These are phyloP conservation scores for Nicotiana attenuata DNA, from an alignment of 257 asterid species.

Conservation along the genomic window DNA sequence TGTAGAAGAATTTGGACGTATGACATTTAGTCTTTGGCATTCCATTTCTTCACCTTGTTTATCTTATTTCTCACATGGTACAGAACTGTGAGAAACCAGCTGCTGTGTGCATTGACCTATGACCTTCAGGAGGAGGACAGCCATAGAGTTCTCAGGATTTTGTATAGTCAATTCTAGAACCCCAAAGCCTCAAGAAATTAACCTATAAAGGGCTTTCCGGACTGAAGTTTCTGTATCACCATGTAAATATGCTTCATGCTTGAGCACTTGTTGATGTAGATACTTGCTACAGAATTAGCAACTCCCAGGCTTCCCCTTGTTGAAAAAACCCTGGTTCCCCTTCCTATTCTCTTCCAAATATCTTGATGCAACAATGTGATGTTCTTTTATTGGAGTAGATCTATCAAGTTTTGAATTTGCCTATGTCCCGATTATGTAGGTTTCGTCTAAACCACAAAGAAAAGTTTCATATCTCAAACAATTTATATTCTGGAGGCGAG, in stretches of 20 bases:
- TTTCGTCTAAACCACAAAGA: background rate
- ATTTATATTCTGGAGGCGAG: background rate
- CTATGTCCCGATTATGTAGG: background rate
- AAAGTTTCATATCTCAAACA: background rate
- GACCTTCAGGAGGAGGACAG: background rate
- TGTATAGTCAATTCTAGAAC: background rate
- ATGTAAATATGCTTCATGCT: slow-evolving; percentile 71
- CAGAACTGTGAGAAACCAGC: background rate
- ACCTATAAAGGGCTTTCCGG: slow-evolving; percentile 84
- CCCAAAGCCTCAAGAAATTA: slow-evolving; percentile 9
- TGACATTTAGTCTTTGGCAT: background rate
- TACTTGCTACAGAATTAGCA: slow-evolving; percentile 92
- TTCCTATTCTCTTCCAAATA: background rate
- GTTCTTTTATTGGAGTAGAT: background rate
- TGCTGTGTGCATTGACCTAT: background rate
- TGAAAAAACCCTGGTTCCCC: background rate
- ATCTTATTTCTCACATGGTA: background rate
- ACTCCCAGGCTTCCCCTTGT: slow-evolving; percentile 19
- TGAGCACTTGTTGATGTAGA: slow-evolving; percentile 91
- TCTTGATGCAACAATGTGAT: background rate
- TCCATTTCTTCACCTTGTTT: background rate
- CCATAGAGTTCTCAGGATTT: background rate
- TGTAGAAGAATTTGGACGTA: background rate
- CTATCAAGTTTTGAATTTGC: background rate
- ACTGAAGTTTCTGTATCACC: slow-evolving; percentile 87